These are phyloP conservation scores for Aureobasidium lini DNA, from an alignment of 2,329 filamentous ascomycete genomes.

Conservation along the genomic window DNA sequence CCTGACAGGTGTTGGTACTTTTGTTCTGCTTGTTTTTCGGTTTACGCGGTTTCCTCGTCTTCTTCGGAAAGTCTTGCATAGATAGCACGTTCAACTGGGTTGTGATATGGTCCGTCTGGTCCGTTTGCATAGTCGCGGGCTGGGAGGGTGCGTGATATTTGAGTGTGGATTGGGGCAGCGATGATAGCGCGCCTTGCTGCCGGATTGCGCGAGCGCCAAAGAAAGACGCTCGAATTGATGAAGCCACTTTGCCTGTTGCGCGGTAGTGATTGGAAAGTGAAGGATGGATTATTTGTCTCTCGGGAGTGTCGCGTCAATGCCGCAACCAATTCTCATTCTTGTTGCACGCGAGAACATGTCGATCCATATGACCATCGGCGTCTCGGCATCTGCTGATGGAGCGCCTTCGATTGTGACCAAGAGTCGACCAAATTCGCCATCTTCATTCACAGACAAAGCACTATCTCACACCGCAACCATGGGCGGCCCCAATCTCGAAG, in stretches of 20 bases:
- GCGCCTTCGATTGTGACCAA: background rate
- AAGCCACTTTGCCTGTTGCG: background rate
- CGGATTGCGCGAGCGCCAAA: background rate
- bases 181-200: background rate
- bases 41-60: background rate
- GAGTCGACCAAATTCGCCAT: background rate
- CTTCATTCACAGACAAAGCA: background rate
- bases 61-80: background rate
- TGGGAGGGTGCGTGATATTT: background rate
- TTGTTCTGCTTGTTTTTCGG: background rate
- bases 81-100: background rate
- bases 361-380: background rate
- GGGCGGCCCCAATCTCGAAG: constrained; percentile 83
- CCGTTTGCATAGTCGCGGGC: background rate
- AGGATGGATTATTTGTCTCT: background rate
- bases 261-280: background rate
- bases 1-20: no score
- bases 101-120: background rate
- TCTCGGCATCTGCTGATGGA: background rate
- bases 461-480: constrained; percentile 34
- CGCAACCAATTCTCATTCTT: background rate
- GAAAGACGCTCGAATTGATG: background rate
- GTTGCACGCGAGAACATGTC: background rate
- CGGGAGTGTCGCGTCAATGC: background rate
- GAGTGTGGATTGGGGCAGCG: background rate